Percentiles rank a stretch among this genome's conserved stretches.
Conservation (phyloP, 148 eudicot species). For the Camellia japonica region DNA sequence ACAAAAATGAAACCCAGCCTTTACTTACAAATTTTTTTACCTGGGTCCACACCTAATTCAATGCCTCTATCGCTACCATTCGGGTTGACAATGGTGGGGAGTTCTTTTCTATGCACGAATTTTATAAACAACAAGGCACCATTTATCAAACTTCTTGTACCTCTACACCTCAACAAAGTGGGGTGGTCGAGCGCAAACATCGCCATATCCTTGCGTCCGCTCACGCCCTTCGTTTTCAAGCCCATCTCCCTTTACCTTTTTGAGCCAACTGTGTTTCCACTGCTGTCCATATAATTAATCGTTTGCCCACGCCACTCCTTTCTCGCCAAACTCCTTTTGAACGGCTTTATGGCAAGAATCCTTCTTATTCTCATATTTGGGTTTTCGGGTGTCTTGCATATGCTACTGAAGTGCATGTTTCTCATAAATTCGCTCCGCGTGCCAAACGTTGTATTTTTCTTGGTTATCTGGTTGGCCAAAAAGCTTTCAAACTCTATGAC, state of each 20-base stretch:
- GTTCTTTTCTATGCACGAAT: not conserved
- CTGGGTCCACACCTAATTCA: too few relatives aligned
- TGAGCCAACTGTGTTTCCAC: too few relatives aligned
- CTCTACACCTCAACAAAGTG: conserved; percentile 6
- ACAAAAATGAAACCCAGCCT: too few relatives aligned
- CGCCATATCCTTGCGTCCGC: too few relatives aligned
- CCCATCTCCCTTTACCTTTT: too few relatives aligned
- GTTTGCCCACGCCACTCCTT: not conserved
- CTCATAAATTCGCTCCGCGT: not conserved
- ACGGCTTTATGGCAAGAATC: not conserved
- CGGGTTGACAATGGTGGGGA: not conserved
- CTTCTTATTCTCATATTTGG: not conserved
- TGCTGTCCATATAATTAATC: not conserved
- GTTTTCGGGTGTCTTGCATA: not conserved
- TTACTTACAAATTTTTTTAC: too few relatives aligned
- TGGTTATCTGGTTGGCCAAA: not conserved
- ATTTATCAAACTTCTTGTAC: not conserved
- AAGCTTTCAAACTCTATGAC: not conserved
- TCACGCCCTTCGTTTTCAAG: too few relatives aligned
- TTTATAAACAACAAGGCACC: not conserved
- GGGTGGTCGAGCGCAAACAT: not conserved
- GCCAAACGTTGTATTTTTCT: not conserved
- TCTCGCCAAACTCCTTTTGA: not conserved
- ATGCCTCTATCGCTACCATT: not conserved
- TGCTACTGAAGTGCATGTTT: not conserved